phyloP scores from a whole-genome alignment of 331 rosid species.

The Malus hybrid region DNA sequence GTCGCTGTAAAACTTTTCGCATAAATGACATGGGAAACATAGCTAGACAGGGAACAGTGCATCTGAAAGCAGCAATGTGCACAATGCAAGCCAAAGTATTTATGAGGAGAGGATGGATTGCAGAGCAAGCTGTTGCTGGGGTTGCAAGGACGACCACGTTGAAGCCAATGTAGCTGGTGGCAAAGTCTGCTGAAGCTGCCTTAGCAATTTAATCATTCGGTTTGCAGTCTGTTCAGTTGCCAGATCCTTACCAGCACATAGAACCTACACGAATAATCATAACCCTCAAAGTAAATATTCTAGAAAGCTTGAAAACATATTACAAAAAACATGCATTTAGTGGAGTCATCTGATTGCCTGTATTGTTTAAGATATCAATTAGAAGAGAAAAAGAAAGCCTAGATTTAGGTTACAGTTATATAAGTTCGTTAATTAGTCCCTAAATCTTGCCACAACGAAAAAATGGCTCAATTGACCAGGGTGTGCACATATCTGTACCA shows the following conservation, averaged over 20 bases:
- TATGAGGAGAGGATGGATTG: slow-evolving; percentile 14
- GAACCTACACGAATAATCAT: slow-evolving; percentile 1
- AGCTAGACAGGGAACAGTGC: background rate
- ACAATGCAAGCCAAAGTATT: background rate
- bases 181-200: slow-evolving; percentile 16
- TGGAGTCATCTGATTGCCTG: background rate
- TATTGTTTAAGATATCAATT: background rate
- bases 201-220: slow-evolving; percentile 7
- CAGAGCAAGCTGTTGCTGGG: slow-evolving; percentile 17
- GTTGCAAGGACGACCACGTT: slow-evolving; percentile 16
- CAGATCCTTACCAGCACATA: slow-evolving; percentile 13
- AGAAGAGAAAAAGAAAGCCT: background rate
- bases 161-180: slow-evolving; percentile 8
- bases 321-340: background rate
- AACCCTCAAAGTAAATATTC: background rate
- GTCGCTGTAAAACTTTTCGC: background rate
- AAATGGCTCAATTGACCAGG: background rate
- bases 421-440: background rate
- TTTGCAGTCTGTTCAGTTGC: slow-evolving; percentile 12
- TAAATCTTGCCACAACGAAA: background rate
- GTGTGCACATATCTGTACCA: background rate
- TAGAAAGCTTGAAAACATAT: too few relatives aligned
- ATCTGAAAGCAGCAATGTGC: background rate
- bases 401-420: background rate
- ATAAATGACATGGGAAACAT: background rate